phyloP scores from a whole-genome alignment of 2,329 filamentous ascomycete genomes.

The Colletotrichum tropicale region DNA sequence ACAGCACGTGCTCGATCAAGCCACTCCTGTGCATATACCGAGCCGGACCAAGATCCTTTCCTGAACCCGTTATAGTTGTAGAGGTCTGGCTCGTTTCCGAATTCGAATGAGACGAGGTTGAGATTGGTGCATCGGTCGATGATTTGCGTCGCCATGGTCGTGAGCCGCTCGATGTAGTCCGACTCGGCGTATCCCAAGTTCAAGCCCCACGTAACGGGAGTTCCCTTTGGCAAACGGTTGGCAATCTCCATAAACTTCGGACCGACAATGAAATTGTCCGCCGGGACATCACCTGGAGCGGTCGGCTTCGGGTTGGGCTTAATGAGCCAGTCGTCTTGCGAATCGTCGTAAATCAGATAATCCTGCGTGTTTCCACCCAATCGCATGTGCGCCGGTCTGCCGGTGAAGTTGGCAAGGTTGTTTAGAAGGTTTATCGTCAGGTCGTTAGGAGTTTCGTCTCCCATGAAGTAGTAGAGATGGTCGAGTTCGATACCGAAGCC shows the following conservation, averaged over 20 bases:
- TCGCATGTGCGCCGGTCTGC: conserved; percentile 5
- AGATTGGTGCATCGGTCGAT: conserved; percentile 15
- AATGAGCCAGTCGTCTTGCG: conserved; percentile 15
- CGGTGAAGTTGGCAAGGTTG: conserved; percentile 13
- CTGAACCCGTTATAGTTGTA: conserved; percentile 9
- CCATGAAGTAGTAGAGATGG: conserved; percentile 19
- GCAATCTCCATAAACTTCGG: conserved; percentile 17
- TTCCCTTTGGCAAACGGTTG: conserved; percentile 13
- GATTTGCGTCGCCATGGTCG: conserved; percentile 12
- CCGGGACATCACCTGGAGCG: neutral
- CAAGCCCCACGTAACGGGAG: conserved; percentile 11
- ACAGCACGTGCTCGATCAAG: conserved; percentile 10
- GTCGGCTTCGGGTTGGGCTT: conserved; percentile 3
- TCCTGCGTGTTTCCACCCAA: conserved; percentile 17
- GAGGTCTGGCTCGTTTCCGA: conserved; percentile 16
- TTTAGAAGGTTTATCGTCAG: conserved; percentile 3
- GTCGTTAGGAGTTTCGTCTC: conserved; percentile 14
- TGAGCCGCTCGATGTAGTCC: conserved; percentile 9
- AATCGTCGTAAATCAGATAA: conserved; percentile 12
- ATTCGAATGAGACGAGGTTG: conserved; percentile 15
- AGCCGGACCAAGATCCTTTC: neutral
- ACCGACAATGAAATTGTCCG: conserved; percentile 15
- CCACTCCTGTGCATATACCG: conserved; percentile 3
- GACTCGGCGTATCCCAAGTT: conserved; percentile 10
- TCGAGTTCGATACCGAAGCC: conserved; percentile 17